These are phyloP conservation scores for Plasmodium fragile DNA, from an alignment of 169 alveolate genomes.

Conservation along the genomic window DNA sequence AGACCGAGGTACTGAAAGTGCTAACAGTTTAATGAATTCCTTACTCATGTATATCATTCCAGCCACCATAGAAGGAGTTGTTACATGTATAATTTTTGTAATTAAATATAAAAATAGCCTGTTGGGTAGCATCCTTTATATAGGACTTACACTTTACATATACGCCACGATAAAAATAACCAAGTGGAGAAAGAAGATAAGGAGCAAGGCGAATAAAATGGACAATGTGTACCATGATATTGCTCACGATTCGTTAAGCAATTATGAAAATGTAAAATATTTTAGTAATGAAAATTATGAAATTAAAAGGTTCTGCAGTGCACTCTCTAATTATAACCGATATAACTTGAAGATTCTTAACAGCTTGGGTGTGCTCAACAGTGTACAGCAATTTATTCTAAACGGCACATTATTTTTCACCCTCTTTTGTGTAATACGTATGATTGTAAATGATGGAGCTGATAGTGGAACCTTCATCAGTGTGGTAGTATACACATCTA, in stretches of 20 bases:
- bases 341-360: conserved; percentile 78
- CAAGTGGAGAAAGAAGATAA: conserved; percentile 81
- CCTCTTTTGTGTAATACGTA: conserved; percentile 21
- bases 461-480: conserved; percentile 69
- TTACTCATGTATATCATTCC: conserved; percentile 61
- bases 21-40: conserved; percentile 57
- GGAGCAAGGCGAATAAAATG: conserved; percentile 79
- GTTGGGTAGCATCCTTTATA: conserved; percentile 32
- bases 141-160: conserved; percentile 54
- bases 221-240: conserved; percentile 85
- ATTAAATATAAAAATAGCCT: conserved; percentile 46
- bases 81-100: conserved; percentile 65
- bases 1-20: conserved; percentile 74
- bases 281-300: conserved; percentile 83
- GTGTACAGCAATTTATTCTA: conserved; percentile 78
- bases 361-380: conserved; percentile 80
- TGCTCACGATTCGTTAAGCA: conserved; percentile 82
- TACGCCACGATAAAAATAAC: conserved; percentile 79
- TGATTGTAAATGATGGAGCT: conserved; percentile 61
- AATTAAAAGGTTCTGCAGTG: conserved; percentile 78
- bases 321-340: conserved; percentile 77
- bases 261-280: conserved; percentile 86
- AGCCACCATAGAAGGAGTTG: conserved; percentile 61
- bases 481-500: conserved; percentile 76
- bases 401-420: conserved; percentile 61